Evolutionary conservation across 1,284 basidiomycete species (phyloP).

Genomic region (Ustilago loliicola): DNA sequence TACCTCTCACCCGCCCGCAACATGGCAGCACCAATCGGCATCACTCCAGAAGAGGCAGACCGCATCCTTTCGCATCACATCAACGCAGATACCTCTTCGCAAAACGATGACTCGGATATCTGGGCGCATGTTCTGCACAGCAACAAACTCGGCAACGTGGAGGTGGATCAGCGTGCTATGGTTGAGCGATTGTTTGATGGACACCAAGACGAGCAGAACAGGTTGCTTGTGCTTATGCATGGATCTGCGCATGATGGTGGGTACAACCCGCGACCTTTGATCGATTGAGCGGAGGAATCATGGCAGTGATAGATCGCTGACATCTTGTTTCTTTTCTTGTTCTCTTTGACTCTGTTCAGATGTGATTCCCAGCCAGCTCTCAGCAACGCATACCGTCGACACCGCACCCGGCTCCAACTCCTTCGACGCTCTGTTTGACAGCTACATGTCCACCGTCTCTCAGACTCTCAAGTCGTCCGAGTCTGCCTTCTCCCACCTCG

Average conservation of each 20-base stretch:
- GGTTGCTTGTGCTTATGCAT: constrained; percentile 51
- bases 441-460: constrained; percentile 38
- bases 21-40: constrained; percentile 24
- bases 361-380: constrained; percentile 34
- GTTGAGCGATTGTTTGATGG: constrained; percentile 51
- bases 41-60: constrained; percentile 43
- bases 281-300: not conserved
- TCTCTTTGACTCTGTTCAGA: constrained; percentile 14
- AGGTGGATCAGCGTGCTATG: constrained; percentile 31
- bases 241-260: constrained; percentile 41
- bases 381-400: constrained; percentile 46
- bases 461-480: constrained; percentile 33
- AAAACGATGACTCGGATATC: constrained; percentile 17
- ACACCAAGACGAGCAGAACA: constrained; percentile 31
- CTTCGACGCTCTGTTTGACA: constrained; percentile 52
- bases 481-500: constrained; percentile 39
- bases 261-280: constrained; percentile 1
- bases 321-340: not conserved
- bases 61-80: constrained; percentile 49
- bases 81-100: not conserved
- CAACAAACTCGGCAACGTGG: constrained; percentile 6
- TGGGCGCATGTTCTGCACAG: constrained; percentile 41
- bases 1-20: constrained; percentile 45
- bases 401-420: constrained; percentile 29
- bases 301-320: not conserved